Evolutionary conservation across 2,329 filamentous ascomycete genomes (phyloP).

Genomic region (Polytolypa hystricis): DNA sequence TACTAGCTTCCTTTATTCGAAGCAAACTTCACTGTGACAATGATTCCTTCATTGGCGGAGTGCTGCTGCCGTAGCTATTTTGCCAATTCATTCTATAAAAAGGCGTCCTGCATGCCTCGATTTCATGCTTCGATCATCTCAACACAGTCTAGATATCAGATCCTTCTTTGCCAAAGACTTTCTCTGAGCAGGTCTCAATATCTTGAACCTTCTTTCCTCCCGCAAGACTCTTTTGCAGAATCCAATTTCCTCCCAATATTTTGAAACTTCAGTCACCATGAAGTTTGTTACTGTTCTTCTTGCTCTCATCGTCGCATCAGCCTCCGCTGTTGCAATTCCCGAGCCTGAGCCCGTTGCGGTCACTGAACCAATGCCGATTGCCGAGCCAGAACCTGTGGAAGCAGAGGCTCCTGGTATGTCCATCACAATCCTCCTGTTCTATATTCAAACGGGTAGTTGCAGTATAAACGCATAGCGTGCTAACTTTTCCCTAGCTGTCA

Average conservation of each 20-base stretch:
- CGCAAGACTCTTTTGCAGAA: background rate
- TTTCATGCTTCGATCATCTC: no score
- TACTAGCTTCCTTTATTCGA: constrained; percentile 6
- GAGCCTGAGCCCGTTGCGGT: constrained; percentile 1
- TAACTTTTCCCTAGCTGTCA: constrained; percentile 12
- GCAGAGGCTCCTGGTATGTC: constrained; percentile 1
- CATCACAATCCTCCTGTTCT: no score
- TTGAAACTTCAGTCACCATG: constrained; percentile 28
- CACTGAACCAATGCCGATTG: background rate
- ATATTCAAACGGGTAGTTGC: no score
- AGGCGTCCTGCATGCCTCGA: background rate
- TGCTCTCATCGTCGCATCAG: constrained; percentile 30
- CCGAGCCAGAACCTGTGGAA: constrained; percentile 2
- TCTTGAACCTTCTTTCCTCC: background rate
- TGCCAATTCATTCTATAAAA: constrained; percentile 3
- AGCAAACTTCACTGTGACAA: background rate
- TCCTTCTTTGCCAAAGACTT: background rate
- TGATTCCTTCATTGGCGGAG: background rate
- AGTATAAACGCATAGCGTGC: no score
- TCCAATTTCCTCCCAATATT: constrained; percentile 1
- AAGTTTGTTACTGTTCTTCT: constrained; percentile 36
- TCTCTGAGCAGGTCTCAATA: background rate
- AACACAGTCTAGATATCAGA: no score
- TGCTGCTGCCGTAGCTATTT: background rate
- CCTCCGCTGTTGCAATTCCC: constrained; percentile 20